Conservation (phyloP, 179 eudicot species). For the Silene vulgaris region DNA sequence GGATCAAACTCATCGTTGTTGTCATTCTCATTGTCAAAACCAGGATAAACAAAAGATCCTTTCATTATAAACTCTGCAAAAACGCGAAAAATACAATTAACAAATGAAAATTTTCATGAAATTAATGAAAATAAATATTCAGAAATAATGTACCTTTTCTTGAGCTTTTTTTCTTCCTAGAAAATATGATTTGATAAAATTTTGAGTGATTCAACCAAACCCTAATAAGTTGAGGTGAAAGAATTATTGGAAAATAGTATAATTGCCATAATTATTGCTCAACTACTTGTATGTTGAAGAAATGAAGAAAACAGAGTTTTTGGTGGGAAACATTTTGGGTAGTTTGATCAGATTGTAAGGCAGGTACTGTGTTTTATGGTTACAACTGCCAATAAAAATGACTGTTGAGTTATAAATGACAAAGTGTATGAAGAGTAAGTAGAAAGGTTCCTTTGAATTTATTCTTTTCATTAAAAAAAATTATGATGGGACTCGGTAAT, state of each 20-base stretch:
- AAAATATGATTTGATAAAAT: not conserved
- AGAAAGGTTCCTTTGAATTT: no score
- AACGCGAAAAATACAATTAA: not conserved
- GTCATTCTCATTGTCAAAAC: conserved; percentile 13
- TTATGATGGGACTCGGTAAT: no score
- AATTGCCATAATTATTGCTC: not conserved
- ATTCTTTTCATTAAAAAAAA: no score
- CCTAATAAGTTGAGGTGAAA: no score
- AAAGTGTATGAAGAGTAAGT: conserved; percentile 8
- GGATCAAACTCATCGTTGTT: conserved; percentile 21
- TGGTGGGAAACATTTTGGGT: conserved; percentile 14
- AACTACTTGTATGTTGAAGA: conserved; percentile 13
- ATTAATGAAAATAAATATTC: no score
- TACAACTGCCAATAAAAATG: conserved; percentile 13
- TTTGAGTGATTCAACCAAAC: not conserved
- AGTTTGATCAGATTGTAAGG: conserved; percentile 6
- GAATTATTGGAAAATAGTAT: conserved; percentile 1
- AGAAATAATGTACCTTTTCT: not conserved
- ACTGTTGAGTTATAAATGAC: conserved; percentile 11
- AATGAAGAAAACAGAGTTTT: conserved; percentile 13
- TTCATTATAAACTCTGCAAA: conserved; percentile 16
- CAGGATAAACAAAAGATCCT: conserved; percentile 22
- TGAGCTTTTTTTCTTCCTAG: not conserved
- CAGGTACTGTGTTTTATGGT: conserved; percentile 8
- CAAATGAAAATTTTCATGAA: no score